phyloP scores from a whole-genome alignment of 306 rosid species.

The Prinsepia uniflora region DNA sequence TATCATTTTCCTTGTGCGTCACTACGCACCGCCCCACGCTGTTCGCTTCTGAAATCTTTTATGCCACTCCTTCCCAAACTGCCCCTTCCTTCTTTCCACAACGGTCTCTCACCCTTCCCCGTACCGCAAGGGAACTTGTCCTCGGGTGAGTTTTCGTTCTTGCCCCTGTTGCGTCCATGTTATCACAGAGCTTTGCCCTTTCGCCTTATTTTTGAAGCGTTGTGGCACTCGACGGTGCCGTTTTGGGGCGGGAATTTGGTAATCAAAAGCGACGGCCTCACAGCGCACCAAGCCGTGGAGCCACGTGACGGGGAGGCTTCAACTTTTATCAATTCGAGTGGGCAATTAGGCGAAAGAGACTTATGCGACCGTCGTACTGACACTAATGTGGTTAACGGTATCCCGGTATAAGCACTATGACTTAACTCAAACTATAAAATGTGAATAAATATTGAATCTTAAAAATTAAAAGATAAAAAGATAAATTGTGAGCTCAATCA shows the following conservation, averaged over 20 bases:
- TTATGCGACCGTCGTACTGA: too few species aligned
- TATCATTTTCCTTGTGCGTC: conserved; percentile 51
- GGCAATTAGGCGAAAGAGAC: background rate
- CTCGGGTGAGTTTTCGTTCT: background rate
- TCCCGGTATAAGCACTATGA: too few species aligned
- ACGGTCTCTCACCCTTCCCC: conserved; percentile 30
- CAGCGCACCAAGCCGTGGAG: conserved; percentile 19
- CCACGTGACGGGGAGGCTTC: conserved; percentile 24
- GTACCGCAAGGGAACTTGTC: background rate
- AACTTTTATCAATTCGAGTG: background rate
- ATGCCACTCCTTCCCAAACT: conserved; percentile 18
- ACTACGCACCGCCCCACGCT: conserved; percentile 31
- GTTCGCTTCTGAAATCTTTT: conserved; percentile 28
- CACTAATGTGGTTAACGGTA: too few species aligned
- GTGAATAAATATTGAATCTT: background rate
- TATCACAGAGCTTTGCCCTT: background rate
- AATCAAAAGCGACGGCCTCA: background rate
- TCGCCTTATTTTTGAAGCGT: background rate
- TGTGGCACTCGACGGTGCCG: background rate
- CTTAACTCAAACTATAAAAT: background rate
- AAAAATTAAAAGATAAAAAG: too few species aligned
- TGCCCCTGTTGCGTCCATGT: conserved; percentile 8
- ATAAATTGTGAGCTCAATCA: too few species aligned
- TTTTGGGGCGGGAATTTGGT: conserved; percentile 18
- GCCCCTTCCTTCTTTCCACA: conserved; percentile 22